These are phyloP conservation scores for Leptographium radiaticola DNA, from an alignment of 2,329 filamentous ascomycete genomes.

Conservation along the genomic window DNA sequence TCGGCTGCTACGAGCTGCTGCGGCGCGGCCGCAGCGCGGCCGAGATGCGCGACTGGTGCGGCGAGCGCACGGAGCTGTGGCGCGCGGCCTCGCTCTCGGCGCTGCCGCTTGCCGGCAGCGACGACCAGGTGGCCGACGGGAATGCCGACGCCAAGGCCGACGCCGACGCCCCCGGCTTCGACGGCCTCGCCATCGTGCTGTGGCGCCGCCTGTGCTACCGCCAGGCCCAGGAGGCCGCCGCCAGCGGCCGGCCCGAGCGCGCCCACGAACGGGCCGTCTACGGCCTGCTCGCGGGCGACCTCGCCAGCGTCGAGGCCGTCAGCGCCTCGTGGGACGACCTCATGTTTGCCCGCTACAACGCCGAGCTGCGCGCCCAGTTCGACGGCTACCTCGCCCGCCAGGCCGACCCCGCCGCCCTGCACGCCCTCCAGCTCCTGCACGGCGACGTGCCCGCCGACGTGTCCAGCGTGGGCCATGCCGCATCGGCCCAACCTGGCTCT, in stretches of 20 bases:
- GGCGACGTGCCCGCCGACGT: slow-evolving; percentile 7
- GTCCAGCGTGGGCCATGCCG: too few relatives aligned
- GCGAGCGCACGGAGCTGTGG: slow-evolving; percentile 79
- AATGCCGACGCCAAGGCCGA: slow-evolving; percentile 27
- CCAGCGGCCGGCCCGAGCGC: slow-evolving; percentile 31
- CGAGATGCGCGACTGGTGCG: slow-evolving; percentile 74
- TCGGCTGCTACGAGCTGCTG: slow-evolving; percentile 87
- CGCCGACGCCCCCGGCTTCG: slow-evolving; percentile 25
- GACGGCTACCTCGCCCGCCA: slow-evolving; percentile 13
- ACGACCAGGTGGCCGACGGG: slow-evolving; percentile 22
- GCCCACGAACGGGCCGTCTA: slow-evolving; percentile 82
- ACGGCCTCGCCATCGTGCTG: slow-evolving; percentile 39
- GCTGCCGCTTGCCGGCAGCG: slow-evolving; percentile 38
- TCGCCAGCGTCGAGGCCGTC: slow-evolving; percentile 55
- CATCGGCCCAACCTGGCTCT: too few relatives aligned
- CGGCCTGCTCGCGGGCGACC: slow-evolving; percentile 76
- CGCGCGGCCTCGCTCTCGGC: slow-evolving; percentile 72
- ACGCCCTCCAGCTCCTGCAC: slow-evolving; percentile 9
- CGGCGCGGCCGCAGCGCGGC: slow-evolving; percentile 65
- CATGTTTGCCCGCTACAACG: slow-evolving; percentile 14
- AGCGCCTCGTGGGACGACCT: slow-evolving; percentile 34
- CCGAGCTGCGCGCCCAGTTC: slow-evolving; percentile 14
- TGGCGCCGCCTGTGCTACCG: slow-evolving; percentile 71
- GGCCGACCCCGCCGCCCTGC: slow-evolving; percentile 8
- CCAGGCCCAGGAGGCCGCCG: slow-evolving; percentile 53